These are phyloP conservation scores for Ligustrum vulgare DNA, from an alignment of 257 asterid genomes.

Conservation along the genomic window DNA sequence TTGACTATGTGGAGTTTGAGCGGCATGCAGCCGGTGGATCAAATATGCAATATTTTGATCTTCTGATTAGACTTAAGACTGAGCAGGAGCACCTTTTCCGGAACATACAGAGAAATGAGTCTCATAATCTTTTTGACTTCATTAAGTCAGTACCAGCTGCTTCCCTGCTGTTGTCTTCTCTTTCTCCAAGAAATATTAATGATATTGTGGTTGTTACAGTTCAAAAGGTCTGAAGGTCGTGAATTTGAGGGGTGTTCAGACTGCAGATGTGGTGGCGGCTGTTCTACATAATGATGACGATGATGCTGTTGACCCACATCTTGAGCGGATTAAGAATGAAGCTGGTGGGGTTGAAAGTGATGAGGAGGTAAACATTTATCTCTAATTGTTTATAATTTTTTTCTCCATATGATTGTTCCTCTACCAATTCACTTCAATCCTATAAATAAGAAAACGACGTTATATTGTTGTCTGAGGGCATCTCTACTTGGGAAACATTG, in stretches of 20 bases:
- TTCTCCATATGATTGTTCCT: background rate
- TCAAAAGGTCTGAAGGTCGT: conserved; percentile 75
- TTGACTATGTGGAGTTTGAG: conserved; percentile 95
- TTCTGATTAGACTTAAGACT: conserved; percentile 80
- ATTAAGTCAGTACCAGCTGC: conserved; percentile 54
- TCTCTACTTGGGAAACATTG: background rate
- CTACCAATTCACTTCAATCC: background rate
- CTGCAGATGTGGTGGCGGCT: conserved; percentile 59
- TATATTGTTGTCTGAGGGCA: background rate
- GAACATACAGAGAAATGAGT: conserved; percentile 91
- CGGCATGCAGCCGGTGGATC: conserved; percentile 98
- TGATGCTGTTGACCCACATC: conserved; percentile 89
- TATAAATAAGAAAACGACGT: background rate
- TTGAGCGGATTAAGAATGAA: conserved; percentile 77
- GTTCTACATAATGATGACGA: conserved; percentile 58
- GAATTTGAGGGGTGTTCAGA: conserved; percentile 53
- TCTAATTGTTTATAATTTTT: background rate
- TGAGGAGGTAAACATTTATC: conserved; percentile 51
- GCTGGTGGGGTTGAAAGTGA: conserved; percentile 75
- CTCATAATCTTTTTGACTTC: conserved; percentile 67
- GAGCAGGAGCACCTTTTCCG: conserved; percentile 99
- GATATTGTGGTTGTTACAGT: conserved; percentile 40
- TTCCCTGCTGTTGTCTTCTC: conserved; percentile 9
- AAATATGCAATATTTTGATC: conserved; percentile 95
- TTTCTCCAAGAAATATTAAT: conserved; percentile 10